These are phyloP conservation scores for Penicillium griseofulvum DNA, from an alignment of 2,329 filamentous ascomycete species.

Conservation along the genomic window DNA sequence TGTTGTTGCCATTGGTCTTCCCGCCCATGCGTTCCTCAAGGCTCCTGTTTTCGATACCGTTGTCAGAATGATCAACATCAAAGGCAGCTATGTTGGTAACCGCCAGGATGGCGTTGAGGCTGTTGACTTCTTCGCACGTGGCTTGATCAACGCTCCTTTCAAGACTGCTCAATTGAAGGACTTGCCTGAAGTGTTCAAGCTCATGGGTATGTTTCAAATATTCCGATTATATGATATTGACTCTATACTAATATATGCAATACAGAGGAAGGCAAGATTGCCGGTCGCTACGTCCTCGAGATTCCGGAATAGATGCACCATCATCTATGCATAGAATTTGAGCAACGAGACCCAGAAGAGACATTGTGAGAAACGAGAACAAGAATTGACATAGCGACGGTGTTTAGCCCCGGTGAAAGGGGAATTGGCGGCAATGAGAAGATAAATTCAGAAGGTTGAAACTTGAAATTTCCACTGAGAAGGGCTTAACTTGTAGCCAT, in stretches of 20 bases:
- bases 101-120: constrained; percentile 84
- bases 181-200: constrained; percentile 73
- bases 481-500: not conserved
- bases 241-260: constrained; percentile 16
- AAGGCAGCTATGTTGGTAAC: constrained; percentile 92
- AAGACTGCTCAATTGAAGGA: constrained; percentile 80
- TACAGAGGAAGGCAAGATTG: constrained; percentile 41
- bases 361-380: not conserved
- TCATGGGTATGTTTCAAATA: constrained; percentile 53
- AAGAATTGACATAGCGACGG: not conserved
- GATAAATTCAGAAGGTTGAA: not conserved
- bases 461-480: not conserved
- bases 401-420: not conserved
- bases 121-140: constrained; percentile 81
- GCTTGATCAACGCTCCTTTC: constrained; percentile 81
- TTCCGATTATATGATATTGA: not conserved
- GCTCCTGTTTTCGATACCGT: constrained; percentile 90
- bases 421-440: not conserved
- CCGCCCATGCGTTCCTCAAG: constrained; percentile 72
- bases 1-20: constrained; percentile 86
- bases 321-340: not conserved
- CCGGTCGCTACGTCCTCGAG: constrained; percentile 46
- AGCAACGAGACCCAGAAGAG: not conserved
- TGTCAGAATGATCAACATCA: constrained; percentile 85
- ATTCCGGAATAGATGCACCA: constrained; percentile 35